These are phyloP conservation scores for Exutisphaerella laricina DNA, from an alignment of 2,329 filamentous ascomycete genomes.

Conservation along the genomic window DNA sequence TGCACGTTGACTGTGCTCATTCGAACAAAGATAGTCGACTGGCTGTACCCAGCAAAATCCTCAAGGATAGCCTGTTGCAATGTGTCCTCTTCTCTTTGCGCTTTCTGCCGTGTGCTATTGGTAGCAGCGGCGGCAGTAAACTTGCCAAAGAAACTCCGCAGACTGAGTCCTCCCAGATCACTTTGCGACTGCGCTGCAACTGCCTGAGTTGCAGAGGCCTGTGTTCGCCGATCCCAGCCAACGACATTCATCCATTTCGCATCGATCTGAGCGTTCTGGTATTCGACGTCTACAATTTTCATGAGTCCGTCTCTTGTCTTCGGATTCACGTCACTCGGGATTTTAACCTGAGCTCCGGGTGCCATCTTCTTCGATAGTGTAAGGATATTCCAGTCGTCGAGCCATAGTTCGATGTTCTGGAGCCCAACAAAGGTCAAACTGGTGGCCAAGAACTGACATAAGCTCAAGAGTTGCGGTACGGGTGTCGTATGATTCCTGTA, in stretches of 20 bases:
- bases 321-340: constrained; percentile 75
- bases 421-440: constrained; percentile 94
- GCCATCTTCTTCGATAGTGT: constrained; percentile 79
- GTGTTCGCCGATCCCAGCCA: constrained; percentile 62
- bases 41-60: constrained; percentile 64
- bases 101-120: constrained; percentile 51
- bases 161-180: constrained; percentile 25
- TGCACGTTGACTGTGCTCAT: constrained; percentile 78
- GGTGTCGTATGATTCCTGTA: constrained; percentile 86
- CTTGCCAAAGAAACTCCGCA: constrained; percentile 74
- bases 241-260: constrained; percentile 83
- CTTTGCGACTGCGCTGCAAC: constrained; percentile 45
- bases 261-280: constrained; percentile 86
- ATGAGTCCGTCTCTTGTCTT: constrained; percentile 83
- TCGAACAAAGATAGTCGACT: constrained; percentile 78
- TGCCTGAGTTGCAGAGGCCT: constrained; percentile 13
- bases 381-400: constrained; percentile 80
- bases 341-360: constrained; percentile 62
- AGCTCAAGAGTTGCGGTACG: constrained; percentile 74
- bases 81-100: constrained; percentile 57
- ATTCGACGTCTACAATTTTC: constrained; percentile 73
- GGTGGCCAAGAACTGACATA: constrained; percentile 88
- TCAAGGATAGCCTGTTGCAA: constrained; percentile 60
- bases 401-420: constrained; percentile 78
- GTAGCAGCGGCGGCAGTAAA: constrained; percentile 38